Evolutionary conservation across 2,329 filamentous ascomycete species (phyloP), one percentile per base, ranked within the genome.

Genomic region (Fusarium sp.): DNA sequence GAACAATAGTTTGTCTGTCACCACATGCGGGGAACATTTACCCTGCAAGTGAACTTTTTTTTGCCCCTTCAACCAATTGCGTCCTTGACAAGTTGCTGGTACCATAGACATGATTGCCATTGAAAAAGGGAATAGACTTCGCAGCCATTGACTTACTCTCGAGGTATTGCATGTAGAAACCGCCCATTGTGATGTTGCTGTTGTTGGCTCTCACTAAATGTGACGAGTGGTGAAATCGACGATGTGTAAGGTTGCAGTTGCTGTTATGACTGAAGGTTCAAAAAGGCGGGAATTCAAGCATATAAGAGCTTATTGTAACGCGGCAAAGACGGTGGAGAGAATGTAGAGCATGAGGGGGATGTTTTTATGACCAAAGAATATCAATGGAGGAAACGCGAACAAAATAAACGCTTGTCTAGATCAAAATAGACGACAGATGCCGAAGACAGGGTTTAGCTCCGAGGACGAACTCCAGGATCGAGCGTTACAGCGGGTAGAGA

Each of bases 111-210:
- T 16, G 66, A 78, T 77, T 78, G 72, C 46, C 57, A 49, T 42
- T 49, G 31, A 59, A 67, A 41, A 72, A 69, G 23, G 55, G 31
- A 46, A 48, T 54, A n/a, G n/a, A 27, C 39, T 52, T 57, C 59
- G 68, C 57, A 60, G 60, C 74, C 73, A 59, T 68, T 56, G 76
- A 92, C 91, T 89, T 91, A 93, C 91, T 92, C 80, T 92, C 89
- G 73, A 93, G 85, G 80, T 93, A 93, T 78, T 92, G 90, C 86
- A 91, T 91, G 79, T 91, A 91, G 79, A 91, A 91, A 73, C 89
- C 89, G 76, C 85, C 86, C 89, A 91, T 91, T 71, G 76, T 86
- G 80, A 62, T 74, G 69, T 72, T 75, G 63, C 51, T 67, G 66
- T 29, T 64, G 68, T 33, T 66, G 61, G 38, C 29, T 65, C 49